Evolutionary conservation across 371 early-diverging fungal species (phyloP), one percentile per base, ranked within the genome.

Genomic region (Paraphysoderma sedebokerense): DNA sequence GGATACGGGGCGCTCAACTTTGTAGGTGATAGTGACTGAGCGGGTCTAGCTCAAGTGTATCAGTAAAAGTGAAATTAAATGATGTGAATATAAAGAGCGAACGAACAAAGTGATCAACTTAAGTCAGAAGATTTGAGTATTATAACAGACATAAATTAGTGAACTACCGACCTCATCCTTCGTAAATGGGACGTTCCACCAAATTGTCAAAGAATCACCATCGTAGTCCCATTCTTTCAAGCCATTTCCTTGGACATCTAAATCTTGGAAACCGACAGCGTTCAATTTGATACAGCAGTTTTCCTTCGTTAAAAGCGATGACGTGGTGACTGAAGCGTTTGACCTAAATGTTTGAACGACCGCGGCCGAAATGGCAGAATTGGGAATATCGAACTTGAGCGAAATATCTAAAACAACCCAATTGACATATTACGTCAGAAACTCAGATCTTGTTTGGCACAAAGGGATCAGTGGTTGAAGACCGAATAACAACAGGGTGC

Each of bases 171-270:
- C n/a, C n/a, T n/a, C n/a, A n/a, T 39, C n/a, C 8, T 47, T 28
- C n/a, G 38, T 46, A 47, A 71, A 71, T 1, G 70, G 63, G 17
- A 33, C 36, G 30, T 51, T 32, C 67, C 68, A 74, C 15, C 15
- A 9, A 2, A 74, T 32, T 19, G 53, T 32, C 32, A 70, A 54
- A 12, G 33, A 37, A 38, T 64, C 51, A 15, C 71, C 71, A 38
- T 67, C 66, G 47, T 73, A 73, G 12, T 13, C 20, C 37, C 41
- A 48, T 39, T 48, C 46, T 7, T 46, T 23, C 1, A 60, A 40
- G 1, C 49, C 56, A 5, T 55, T 57, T 28, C 62, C 62, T 3
- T 24, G 11, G 19, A 67, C 59, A 2, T 52, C 39, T 20, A 70
- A 38, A 13, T 57, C 32, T 37, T 55, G 48, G 47, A 70, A 67